Evolutionary conservation across 306 rosid species (phyloP), one percentile per base, ranked within the genome.

Genomic region (Carpinus viminea): DNA sequence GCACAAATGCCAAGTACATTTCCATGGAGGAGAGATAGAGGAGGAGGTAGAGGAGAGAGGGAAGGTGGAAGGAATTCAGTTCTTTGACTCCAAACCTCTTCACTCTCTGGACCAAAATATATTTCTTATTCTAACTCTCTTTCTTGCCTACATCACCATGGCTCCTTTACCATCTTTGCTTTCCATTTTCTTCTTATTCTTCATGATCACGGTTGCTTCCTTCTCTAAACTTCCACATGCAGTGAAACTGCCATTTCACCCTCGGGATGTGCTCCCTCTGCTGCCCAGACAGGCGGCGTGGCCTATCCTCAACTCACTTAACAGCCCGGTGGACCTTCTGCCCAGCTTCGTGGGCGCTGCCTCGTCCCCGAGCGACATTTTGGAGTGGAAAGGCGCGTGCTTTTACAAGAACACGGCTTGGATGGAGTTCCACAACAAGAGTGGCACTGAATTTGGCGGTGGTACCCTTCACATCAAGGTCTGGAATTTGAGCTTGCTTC

Each of bases 391-490:
- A 54, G 99, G 96, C 7, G 86, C 98, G 5, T 96, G 99, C 81
- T 96, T 96, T 69, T 85, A 80, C 79, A 1, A 91, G n/a, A 96
- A 93, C 82, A 61, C 56, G 0, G 99, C 99, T 43, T 93, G 99
- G 98, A 70, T 96, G 85, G 98, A 86, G 70, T 89, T 95, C 76
- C 91, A 91, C 77, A 93, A 93, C 77, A 84, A 93, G 12, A 76
- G 78, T 48, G 88, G 85, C 52, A 34, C 85, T 21, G 68, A 91
- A 80, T 91, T 82, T 78, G 99, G 99, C 12, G 99, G 99, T 56
- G 99, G 99, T 31, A 93, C 98, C 43, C 97, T 96, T 78, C 99
- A 96, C 76, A 4, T 96, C 54, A 84, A 91, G 98, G 99, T 96
- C 7, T n/a, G 45, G 2, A 10, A 7, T 9, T 75, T 64, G 54